Percentiles rank a stretch among this genome's conserved stretches.
phyloP scores from a whole-genome alignment of 176 grass and related monocot genomes.

The Musa schizocarpa region DNA sequence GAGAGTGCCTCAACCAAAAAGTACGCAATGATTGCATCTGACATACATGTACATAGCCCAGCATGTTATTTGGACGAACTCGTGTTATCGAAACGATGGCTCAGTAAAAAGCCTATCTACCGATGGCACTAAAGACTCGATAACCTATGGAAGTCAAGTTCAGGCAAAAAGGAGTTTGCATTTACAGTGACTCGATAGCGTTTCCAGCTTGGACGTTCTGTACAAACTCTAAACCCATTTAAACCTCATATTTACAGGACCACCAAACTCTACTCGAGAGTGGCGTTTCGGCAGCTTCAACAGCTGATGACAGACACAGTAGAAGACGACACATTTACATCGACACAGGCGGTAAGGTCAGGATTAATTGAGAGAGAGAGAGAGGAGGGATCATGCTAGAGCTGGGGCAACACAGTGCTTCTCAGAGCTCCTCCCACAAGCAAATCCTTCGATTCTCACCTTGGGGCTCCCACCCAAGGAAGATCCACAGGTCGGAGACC shows the following conservation, averaged over 20 bases:
- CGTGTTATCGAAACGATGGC: too few species aligned
- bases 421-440: slow-evolving; percentile 54
- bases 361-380: slow-evolving; percentile 10
- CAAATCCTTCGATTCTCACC: slow-evolving; percentile 86
- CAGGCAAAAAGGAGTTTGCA: background rate
- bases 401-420: slow-evolving; percentile 41
- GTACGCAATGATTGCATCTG: too few species aligned
- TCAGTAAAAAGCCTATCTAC: too few species aligned
- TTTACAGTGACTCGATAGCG: background rate
- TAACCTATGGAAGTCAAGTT: background rate
- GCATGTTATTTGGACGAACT: too few species aligned
- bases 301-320: slow-evolving; percentile 21
- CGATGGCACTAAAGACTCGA: too few species aligned
- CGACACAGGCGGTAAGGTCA: slow-evolving; percentile 13
- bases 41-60: too few species aligned
- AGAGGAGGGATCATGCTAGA: slow-evolving; percentile 43
- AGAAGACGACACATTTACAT: background rate
- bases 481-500: slow-evolving; percentile 55
- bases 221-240: slow-evolving; percentile 16
- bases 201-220: background rate
- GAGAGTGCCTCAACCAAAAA: too few species aligned
- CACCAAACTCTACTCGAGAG: slow-evolving; percentile 17
- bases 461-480: slow-evolving; percentile 51
- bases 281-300: slow-evolving; percentile 39
- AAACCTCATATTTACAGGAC: slow-evolving; percentile 68